These are phyloP conservation scores for Dendrostoma leiphaemia DNA, from an alignment of 2,329 filamentous ascomycete species.

Conservation along the genomic window DNA sequence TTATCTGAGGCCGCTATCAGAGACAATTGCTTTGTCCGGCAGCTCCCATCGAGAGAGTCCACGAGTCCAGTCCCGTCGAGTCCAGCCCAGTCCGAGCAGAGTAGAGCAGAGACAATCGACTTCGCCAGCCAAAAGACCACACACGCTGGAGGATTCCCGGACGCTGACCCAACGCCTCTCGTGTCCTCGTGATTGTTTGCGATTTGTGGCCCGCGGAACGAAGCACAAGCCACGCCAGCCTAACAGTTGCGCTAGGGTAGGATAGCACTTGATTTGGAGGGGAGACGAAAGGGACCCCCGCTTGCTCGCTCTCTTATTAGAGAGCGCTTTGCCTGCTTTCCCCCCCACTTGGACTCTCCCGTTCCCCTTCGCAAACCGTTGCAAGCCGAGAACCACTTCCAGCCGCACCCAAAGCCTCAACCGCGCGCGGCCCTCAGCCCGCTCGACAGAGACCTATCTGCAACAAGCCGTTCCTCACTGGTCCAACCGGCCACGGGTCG, in stretches of 20 bases:
- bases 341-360: slow-evolving; percentile 2
- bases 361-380: slow-evolving; percentile 15
- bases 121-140: not conserved
- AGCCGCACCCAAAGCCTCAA: not conserved
- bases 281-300: too few species aligned
- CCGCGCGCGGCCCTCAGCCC: not conserved
- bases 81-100: too few species aligned
- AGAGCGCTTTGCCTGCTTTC: slow-evolving; percentile 1
- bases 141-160: too few species aligned
- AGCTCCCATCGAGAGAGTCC: too few species aligned
- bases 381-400: slow-evolving; percentile 21
- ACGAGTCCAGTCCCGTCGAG: not conserved
- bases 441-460: not conserved
- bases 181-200: not conserved
- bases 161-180: too few species aligned
- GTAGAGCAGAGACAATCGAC: not conserved
- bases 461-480: not conserved
- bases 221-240: not conserved
- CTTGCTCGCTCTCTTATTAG: too few species aligned
- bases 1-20: too few species aligned
- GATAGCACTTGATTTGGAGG: too few species aligned
- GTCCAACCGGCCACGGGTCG: not conserved
- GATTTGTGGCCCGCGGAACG: not conserved
- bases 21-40: not conserved
- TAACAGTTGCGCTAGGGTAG: too few species aligned